Evolutionary conservation across 2,329 filamentous ascomycete species (phyloP).

Genomic region (Ophiostoma ulmi): DNA sequence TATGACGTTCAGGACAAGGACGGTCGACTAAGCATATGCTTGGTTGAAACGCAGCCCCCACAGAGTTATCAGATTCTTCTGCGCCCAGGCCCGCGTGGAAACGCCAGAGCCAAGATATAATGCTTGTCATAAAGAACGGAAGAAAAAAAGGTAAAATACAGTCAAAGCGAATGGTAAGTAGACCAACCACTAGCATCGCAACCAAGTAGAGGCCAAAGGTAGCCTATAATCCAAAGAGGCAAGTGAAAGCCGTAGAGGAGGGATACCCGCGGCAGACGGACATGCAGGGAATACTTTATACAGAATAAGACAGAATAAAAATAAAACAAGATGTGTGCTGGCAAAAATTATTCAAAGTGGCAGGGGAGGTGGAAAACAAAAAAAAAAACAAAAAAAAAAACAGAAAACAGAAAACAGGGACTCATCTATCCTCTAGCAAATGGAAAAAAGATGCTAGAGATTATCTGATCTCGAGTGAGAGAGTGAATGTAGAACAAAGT

Average conservation of each 20-base stretch:
- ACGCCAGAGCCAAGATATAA: neutral
- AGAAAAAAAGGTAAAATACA: neutral
- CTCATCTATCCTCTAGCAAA: neutral
- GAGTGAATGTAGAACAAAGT: neutral
- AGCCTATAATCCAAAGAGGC: neutral
- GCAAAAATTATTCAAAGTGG: neutral
- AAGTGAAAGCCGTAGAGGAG: neutral
- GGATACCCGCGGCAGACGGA: neutral
- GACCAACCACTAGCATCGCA: neutral
- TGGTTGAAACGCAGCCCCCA: neutral
- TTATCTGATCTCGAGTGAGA: neutral
- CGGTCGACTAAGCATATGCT: neutral
- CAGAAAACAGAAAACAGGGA: neutral
- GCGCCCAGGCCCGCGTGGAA: neutral
- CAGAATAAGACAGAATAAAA: neutral
- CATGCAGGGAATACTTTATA: neutral
- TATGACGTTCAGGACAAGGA: neutral
- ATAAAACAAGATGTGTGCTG: neutral
- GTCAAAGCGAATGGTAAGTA: neutral
- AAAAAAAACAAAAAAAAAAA: neutral
- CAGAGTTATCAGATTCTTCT: constrained; percentile 13
- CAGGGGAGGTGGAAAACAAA: neutral
- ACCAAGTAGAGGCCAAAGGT: neutral
- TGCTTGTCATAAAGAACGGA: neutral
- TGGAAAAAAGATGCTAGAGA: neutral